Conservation (phyloP, 495 filamentous ascomycete genomes). For the Daldinia grandis region DNA sequence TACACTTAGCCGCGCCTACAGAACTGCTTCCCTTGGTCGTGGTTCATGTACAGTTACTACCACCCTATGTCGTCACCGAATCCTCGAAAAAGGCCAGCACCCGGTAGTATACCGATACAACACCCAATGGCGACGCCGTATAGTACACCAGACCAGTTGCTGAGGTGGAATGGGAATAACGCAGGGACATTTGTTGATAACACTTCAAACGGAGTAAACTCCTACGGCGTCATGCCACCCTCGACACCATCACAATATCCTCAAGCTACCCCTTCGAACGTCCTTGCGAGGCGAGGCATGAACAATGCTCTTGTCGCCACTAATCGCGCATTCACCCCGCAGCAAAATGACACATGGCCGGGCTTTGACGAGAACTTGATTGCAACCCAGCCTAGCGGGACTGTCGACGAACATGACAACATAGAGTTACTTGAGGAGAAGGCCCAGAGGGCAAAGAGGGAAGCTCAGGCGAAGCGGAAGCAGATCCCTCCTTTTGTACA, state of each 20-base stretch:
- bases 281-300: slow-evolving; percentile 69
- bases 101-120: slow-evolving; percentile 66
- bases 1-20: slow-evolving; percentile 11
- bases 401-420: slow-evolving; percentile 69
- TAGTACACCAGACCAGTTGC: slow-evolving; percentile 51
- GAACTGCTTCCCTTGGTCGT: slow-evolving; percentile 7
- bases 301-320: slow-evolving; percentile 68
- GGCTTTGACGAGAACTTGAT: slow-evolving; percentile 55
- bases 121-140: slow-evolving; percentile 55
- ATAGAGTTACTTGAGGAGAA: slow-evolving; percentile 79
- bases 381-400: slow-evolving; percentile 47
- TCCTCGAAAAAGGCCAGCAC: slow-evolving; percentile 76
- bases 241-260: slow-evolving; percentile 51
- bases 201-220: slow-evolving; percentile 44
- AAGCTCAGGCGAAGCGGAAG: slow-evolving; percentile 85
- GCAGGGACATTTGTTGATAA: slow-evolving; percentile 48
- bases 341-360: slow-evolving; percentile 55
- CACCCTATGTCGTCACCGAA: slow-evolving; percentile 59
- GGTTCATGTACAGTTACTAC: slow-evolving; percentile 48
- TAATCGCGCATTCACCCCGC: slow-evolving; percentile 55
- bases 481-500: slow-evolving; percentile 98
- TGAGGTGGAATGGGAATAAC: slow-evolving; percentile 52
- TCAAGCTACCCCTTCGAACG: slow-evolving; percentile 62
- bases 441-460: slow-evolving; percentile 78
- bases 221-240: slow-evolving; percentile 56